These are phyloP conservation scores for Phytopythium ostracodes DNA, from an alignment of 352 stramenopile species.

Conservation along the genomic window DNA sequence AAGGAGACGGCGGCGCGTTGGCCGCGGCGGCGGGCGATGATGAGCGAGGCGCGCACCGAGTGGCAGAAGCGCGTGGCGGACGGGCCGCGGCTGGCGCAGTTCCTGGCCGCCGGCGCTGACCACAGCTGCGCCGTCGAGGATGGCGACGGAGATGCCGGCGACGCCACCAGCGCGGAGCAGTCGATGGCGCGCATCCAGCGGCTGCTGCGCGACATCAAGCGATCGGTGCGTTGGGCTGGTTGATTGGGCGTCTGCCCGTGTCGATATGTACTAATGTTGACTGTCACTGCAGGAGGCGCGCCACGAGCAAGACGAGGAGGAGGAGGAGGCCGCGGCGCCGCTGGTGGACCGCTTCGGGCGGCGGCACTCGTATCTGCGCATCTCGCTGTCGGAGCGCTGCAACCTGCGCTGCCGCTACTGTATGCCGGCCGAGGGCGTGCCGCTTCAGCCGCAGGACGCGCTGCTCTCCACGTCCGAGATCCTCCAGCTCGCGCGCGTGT, in stretches of 20 bases:
- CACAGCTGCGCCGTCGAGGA: background rate
- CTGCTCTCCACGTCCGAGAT: conserved; percentile 92
- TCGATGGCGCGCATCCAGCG: conserved; percentile 37
- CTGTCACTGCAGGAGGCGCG: conserved; percentile 6
- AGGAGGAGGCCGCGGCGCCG: conserved; percentile 9
- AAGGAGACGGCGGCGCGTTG: background rate
- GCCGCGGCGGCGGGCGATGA: conserved; percentile 2
- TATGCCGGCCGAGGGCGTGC: conserved; percentile 94
- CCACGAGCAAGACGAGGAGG: conserved; percentile 1
- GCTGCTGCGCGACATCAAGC: conserved; percentile 33
- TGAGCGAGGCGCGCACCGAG: conserved; percentile 17
- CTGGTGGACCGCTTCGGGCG: conserved; percentile 88
- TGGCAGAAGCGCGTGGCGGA: conserved; percentile 30
- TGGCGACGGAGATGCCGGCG: conserved; percentile 4
- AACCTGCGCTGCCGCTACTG: conserved; percentile 97
- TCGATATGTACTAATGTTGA: background rate
- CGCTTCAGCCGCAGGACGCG: conserved; percentile 68
- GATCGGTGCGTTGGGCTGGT: conserved; percentile 17
- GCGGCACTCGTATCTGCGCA: conserved; percentile 93
- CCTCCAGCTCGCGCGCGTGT: conserved; percentile 83
- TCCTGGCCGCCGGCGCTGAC: conserved; percentile 15
- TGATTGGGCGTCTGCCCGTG: no score
- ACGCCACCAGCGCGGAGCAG: conserved; percentile 7
- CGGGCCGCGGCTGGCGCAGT: conserved; percentile 32
- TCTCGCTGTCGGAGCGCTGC: conserved; percentile 95